Percentiles rank a stretch among this genome's conserved stretches.
Evolutionary conservation across 768 basidiomycete genomes (phyloP).

Genomic region (Auricularia sp.): DNA sequence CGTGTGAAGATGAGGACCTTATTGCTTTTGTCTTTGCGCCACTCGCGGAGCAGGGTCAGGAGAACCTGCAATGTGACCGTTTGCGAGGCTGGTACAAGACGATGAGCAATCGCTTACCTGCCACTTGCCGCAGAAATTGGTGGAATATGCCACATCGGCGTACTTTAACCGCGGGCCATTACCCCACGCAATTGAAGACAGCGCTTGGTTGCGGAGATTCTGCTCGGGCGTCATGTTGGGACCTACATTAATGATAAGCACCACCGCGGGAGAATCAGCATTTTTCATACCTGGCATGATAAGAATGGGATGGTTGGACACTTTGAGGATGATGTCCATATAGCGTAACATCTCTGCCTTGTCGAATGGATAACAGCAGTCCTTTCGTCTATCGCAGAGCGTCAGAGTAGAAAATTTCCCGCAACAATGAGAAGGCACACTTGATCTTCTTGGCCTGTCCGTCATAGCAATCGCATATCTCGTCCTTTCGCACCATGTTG

Average conservation of each 20-base stretch:
- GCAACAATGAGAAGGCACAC: constrained; percentile 30
- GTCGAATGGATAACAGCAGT: constrained; percentile 42
- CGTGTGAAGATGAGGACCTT: constrained; percentile 94
- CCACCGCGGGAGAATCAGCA: not conserved
- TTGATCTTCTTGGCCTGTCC: constrained; percentile 20
- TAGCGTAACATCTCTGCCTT: constrained; percentile 57
- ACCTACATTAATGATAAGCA: not conserved
- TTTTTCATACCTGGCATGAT: constrained; percentile 62
- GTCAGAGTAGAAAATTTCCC: not conserved
- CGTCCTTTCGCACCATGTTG: constrained; percentile 61
- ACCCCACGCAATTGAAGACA: constrained; percentile 58
- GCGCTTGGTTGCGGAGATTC: constrained; percentile 48
- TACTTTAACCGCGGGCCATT: constrained; percentile 46
- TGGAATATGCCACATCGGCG: constrained; percentile 50
- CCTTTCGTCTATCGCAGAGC: constrained; percentile 35
- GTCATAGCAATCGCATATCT: constrained; percentile 64
- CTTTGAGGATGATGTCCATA: constrained; percentile 73
- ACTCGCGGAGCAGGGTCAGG: constrained; percentile 51
- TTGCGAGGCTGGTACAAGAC: no score
- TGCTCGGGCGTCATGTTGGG: constrained; percentile 52
- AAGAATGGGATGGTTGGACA: constrained; percentile 81
- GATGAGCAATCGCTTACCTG: constrained; percentile 27
- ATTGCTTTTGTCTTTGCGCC: constrained; percentile 53
- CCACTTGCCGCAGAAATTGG: constrained; percentile 80
- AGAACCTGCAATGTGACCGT: constrained; percentile 40